Evolutionary conservation across 768 basidiomycete species (phyloP), one percentile per base, ranked within the genome.

Genomic region (Tulasnella calospora): DNA sequence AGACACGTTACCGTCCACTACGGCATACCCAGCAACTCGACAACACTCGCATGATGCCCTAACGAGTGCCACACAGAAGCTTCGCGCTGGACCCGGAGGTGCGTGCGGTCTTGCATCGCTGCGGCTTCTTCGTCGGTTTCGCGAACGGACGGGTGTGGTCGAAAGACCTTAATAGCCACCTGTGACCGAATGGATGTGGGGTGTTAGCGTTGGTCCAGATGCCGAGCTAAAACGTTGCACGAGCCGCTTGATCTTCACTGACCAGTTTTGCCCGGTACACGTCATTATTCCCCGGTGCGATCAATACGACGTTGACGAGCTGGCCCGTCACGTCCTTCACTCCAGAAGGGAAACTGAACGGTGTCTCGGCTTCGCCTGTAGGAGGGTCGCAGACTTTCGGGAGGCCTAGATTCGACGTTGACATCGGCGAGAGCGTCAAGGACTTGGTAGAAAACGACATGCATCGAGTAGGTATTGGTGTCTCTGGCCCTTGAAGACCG

Each of bases 31-130:
- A 71, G n/a, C 5, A 71, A 27, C n/a, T 35, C 35, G 38, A 40
- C 38, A 27, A 71, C 70, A 10, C 70, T 55, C 51, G 51, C 12
- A 19, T 71, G 33, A 27, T 71, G 10, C 6, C 38, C 35, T 30
- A 71, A 30, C 70, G 35, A 35, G 70, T 40, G 33, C 70, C 70
- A 71, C 23, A 71, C 33, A 4, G 35, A 17, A 6, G 38, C 38
- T 71, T 71, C 70, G 6, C 70, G 70, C 21, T 35, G 70, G 6
- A 71, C 38, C 21, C 70, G 33, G 19, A 35, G 17, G 12, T 71
- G 70, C 70, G 38, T 71, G 70, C 70, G 70, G 33, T 30, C 70
- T 40, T 71, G 70, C 38, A 71, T 71, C 21, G 35, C 70, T 71
- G 33, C 70, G 7, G 35, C 38, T 35, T 71, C 70, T 21, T 35